Evolutionary conservation across 129 eudicot species (phyloP), one percentile per base, ranked within the genome.

Genomic region (Sambucus nigra): DNA sequence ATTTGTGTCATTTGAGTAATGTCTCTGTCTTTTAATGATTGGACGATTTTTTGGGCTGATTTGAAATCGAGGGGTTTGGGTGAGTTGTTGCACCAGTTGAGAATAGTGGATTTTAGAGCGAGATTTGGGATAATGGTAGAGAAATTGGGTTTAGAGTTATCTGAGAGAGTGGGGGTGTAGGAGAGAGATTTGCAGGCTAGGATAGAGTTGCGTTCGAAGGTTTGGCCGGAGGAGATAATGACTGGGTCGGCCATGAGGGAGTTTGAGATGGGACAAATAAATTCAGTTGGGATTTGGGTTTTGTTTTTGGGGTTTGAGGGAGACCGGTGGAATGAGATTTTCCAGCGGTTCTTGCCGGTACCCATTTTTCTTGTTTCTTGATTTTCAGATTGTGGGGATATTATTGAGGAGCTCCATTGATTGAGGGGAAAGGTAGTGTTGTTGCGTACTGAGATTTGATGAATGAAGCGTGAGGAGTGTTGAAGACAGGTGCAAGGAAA

Each of bases 201-300:
- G 11, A 83, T 77, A 32, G 81, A 82, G 55, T 68, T 75, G 3
- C 96, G 88, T 33, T 87, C 96, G 68, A 87, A 83, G 7, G 96
- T 79, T 44, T 79, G 88, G n/a, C 96, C 94, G 12, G 94, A 79
- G 9, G 96, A 73, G 28, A 79, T 81, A 0, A 87, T 74, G 7
- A 87, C 96, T 0, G 96, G 96, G 65, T 87, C 96, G 14, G 82
- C 80, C 96, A 87, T 87, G 6, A 87, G 62, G 4, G 66, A 46
- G 9, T 72, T 53, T 1, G 94, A 80, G 2, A 87, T 52, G 0
- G 94, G 96, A 26, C 96, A 87, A 2, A 83, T 39, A 61, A 87
- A 87, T 16, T 87, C 96, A 1, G 46, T 52, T 1, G 74, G 81
- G 0, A 59, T 62, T 11, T n/a, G 69, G 26, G 21, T 56, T 46